Base-by-base conservation (phyloP, 2,329 filamentous ascomycete species). In the Tolypocladium endophyticum region DNA sequence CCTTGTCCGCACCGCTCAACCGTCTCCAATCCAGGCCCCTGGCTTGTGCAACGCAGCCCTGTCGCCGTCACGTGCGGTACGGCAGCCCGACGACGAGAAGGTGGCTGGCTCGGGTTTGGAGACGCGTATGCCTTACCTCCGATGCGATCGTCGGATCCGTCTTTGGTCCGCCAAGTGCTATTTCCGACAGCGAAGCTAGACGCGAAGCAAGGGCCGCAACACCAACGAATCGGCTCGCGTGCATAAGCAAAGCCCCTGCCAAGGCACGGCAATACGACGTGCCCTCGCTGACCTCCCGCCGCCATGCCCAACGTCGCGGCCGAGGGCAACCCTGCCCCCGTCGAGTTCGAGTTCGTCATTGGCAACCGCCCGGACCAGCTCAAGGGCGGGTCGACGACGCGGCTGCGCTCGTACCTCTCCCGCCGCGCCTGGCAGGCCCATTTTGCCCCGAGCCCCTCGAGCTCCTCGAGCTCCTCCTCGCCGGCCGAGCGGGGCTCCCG, bases 301-400 rank as follows among this genome's bases (percentile, higher is more conserved):
- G 47, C 45, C 4, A 33, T 35, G 36, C n/a, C 55, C 7, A 12
- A 43, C n/a, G 30, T 16, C 28, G 47, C 23, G 5, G 23, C 14
- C 7, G 45, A 12, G 2, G 25, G 25, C 25, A 14, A 25, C 43
- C 5, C 14, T 28, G 45, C 25, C 16, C 47, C 47, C 47, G 47
- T 52, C 25, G 28, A 33, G 23, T 65, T 61, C 43, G 61, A 66
- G 54, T 69, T 69, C 39, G 62, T 69, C n/a, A 58, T 64, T 35
- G 67, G 66, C 45, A 61, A 60, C 35, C 59, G 61, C 7, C 66
- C 67, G 6, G 64, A 65, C 2, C 64, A 68, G 59, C 63, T 68
- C 59, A 68, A 67, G 39, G 65, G 58, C 33, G 58, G 57, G n/a
- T 55, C 62, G 25, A 64, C 47, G 39, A 61, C 60, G 25, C 61